These are phyloP conservation scores for Cicer yamashitae DNA, from an alignment of 306 rosid species.

Conservation along the genomic window DNA sequence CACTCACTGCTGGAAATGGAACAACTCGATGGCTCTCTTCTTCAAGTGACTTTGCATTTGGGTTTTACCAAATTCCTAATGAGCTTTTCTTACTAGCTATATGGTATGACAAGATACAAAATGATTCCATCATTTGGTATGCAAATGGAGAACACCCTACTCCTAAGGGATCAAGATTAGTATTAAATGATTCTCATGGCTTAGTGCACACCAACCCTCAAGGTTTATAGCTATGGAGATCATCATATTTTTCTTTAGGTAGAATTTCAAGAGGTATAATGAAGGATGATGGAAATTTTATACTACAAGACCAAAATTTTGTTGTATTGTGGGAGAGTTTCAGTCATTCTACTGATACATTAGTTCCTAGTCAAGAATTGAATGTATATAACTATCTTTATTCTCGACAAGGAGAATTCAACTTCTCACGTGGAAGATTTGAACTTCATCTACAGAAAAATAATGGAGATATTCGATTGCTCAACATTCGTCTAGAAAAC, in stretches of 20 bases:
- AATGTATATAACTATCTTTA: neutral
- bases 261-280: neutral
- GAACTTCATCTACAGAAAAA: slow-evolving; percentile 27
- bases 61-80: slow-evolving; percentile 23
- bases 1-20: slow-evolving; percentile 22
- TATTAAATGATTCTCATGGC: neutral
- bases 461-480: slow-evolving; percentile 46
- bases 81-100: slow-evolving; percentile 38
- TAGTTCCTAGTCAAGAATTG: slow-evolving; percentile 44
- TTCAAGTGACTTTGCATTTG: slow-evolving; percentile 44
- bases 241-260: neutral
- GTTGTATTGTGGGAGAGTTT: slow-evolving; percentile 52
- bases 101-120: slow-evolving; percentile 29
- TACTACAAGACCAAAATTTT: neutral
- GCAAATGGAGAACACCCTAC: slow-evolving; percentile 36
- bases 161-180: slow-evolving; percentile 33
- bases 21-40: slow-evolving; percentile 39
- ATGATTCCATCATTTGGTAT: slow-evolving; percentile 30
- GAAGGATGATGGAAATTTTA: slow-evolving; percentile 15
- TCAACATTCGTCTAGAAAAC: slow-evolving; percentile 42
- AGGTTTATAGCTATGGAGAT: neutral
- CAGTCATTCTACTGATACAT: slow-evolving; percentile 51
- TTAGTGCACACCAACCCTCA: neutral
- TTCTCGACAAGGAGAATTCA: slow-evolving; percentile 36
- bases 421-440: slow-evolving; percentile 51